phyloP scores from a whole-genome alignment of 352 stramenopile genomes.

The Globisporangium cystogenes region DNA sequence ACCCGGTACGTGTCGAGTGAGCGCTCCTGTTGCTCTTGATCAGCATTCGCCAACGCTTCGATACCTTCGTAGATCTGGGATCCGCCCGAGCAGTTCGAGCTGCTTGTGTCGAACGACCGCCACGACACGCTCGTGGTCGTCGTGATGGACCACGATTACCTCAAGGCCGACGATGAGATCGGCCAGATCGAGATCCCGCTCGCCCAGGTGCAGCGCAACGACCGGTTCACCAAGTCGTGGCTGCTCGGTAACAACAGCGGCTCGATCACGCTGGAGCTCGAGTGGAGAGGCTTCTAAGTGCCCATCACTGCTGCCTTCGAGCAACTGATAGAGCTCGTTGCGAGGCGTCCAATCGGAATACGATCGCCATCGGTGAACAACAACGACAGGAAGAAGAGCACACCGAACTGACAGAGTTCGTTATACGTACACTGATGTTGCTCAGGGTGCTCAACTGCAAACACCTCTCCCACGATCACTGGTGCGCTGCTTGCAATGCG shows the following conservation, averaged over 20 bases:
- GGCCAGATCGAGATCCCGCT: conserved; percentile 32
- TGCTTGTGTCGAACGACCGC: conserved; percentile 31
- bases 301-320: too few relatives aligned
- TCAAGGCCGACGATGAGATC: conserved; percentile 40
- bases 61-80: conserved; percentile 31
- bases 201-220: conserved; percentile 26
- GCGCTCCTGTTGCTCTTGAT: neutral
- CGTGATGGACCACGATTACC: conserved; percentile 45
- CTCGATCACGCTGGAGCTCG: conserved; percentile 30
- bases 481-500: conserved; percentile 1
- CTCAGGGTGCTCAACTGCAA: too few relatives aligned
- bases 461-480: too few relatives aligned
- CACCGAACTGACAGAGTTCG: too few relatives aligned
- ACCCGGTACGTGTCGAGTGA: conserved; percentile 21
- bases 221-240: conserved; percentile 25
- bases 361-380: neutral
- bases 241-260: conserved; percentile 29
- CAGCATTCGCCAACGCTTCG: neutral
- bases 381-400: too few relatives aligned
- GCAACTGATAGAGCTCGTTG: too few relatives aligned
- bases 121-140: conserved; percentile 32
- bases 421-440: too few relatives aligned
- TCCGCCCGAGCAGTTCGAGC: conserved; percentile 33
- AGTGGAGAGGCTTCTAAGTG: conserved; percentile 42
- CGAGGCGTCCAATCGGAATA: too few relatives aligned